A percentile compares a stretch with the other conserved stretches of the same genome.
Evolutionary conservation across 306 rosid genomes (phyloP).

Genomic region (Hippophae gyantsensis): DNA sequence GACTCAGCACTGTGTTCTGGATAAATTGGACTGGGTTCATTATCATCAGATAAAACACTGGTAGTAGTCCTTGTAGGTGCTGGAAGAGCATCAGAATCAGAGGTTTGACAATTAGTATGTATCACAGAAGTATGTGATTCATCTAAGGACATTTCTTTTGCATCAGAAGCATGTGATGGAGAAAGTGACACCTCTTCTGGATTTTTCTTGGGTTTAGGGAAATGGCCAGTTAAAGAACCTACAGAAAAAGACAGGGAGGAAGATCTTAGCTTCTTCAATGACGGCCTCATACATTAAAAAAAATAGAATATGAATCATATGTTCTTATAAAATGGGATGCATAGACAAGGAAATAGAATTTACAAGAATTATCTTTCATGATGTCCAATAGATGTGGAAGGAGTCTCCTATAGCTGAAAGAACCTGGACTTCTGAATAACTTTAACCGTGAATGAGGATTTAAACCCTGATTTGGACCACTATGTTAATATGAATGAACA

Average conservation of each 20-base stretch:
- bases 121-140: conserved; percentile 19
- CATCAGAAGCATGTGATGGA: conserved; percentile 15
- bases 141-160: conserved; percentile 12
- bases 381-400: conserved; percentile 49
- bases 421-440: conserved; percentile 35
- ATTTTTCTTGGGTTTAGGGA: conserved; percentile 22
- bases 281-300: neutral
- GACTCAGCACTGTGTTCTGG: conserved; percentile 10
- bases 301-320: neutral
- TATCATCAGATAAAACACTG: conserved; percentile 14
- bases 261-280: conserved; percentile 9
- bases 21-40: conserved; percentile 19
- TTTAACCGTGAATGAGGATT: conserved; percentile 39
- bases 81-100: conserved; percentile 16
- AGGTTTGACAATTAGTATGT: conserved; percentile 5
- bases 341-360: conserved; percentile 16
- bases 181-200: conserved; percentile 18
- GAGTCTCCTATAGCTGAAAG: conserved; percentile 53
- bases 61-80: conserved; percentile 6
- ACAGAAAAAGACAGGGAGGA: conserved; percentile 18
- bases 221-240: conserved; percentile 23
- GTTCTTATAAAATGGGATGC: neutral
- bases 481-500: conserved; percentile 9
- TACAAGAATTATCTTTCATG: conserved; percentile 24
- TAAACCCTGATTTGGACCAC: conserved; percentile 28